Conservation (phyloP, 495 filamentous ascomycete genomes). For the Chaetomidium leptoderma region DNA sequence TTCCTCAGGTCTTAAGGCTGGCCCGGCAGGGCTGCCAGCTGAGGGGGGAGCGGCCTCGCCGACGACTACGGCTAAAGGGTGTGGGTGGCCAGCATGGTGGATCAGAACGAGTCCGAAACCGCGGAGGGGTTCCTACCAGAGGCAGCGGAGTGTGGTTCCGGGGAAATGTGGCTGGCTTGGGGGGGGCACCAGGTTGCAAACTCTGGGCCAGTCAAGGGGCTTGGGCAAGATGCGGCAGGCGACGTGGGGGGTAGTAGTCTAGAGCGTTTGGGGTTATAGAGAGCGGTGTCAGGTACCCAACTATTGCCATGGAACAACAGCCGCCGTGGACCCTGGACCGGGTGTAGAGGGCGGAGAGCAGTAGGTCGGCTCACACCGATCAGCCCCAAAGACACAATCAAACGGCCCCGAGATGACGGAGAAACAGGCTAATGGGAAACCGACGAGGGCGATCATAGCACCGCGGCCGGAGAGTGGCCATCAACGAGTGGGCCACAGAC, state of each 20-base stretch:
- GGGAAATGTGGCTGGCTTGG: background rate
- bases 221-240: background rate
- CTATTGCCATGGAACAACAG: background rate
- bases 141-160: conserved; percentile 21
- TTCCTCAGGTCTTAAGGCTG: conserved; percentile 10
- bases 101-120: conserved; percentile 28
- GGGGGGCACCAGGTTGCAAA: background rate
- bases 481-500: background rate
- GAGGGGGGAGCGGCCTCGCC: conserved; percentile 6
- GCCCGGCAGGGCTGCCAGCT: conserved; percentile 6
- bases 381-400: background rate
- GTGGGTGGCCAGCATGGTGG: conserved; percentile 3
- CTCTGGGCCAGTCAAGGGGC: background rate
- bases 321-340: background rate
- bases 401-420: background rate
- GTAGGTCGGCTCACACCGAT: background rate
- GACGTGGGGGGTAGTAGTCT: background rate
- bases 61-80: conserved; percentile 21
- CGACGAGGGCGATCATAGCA: conserved; percentile 11
- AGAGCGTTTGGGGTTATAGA: background rate
- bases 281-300: background rate
- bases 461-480: background rate
- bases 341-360: background rate
- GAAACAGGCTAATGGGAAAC: conserved; percentile 15
- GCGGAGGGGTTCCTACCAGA: conserved; percentile 32